Base-by-base conservation (phyloP, 2,329 filamentous ascomycete genomes). In the Pseudocercospora crystallina region DNA sequence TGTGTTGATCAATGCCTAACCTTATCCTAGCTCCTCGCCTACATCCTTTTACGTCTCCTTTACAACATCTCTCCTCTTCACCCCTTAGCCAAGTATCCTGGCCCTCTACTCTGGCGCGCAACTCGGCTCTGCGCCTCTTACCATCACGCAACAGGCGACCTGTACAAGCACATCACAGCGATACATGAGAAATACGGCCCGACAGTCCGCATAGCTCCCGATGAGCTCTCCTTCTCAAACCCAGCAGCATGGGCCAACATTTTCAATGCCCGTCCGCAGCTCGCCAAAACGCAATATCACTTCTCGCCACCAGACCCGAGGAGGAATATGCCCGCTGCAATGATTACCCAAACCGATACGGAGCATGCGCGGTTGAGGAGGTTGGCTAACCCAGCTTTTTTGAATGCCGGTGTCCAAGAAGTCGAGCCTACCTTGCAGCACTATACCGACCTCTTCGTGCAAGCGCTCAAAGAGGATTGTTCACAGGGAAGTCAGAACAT, bases 401-500 rank as follows among this genome's bases (percentile, higher is more conserved):
- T 59, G n/a, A 59, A 61, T 31, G 41, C 56, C 17, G 54, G 58
- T 2, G 48, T 61, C 10, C 41, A 49, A 4, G 58, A 61, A 26
- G 58, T 61, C 17, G 58, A 61, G 40, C 54, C 56, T 10, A 53
- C 56, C 5, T 40, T 61, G 32, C 58, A 61, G 48, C 47, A 59
- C 29, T 59, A 61, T n/a, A 33, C 43, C 10, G 48, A 61, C 10
- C 48, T 56, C 10, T 46, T 61, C 1, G 59, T 57, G 36, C 44
- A 39, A 9, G 47, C 57, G 20, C 52, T 61, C 20, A 45, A 47
- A 12, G 47, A 45, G 8, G 57, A 54, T 2, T 53, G 57, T 35
- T 47, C 85, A 61, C 81, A 84, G 33, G 74, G 94, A 65, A 94
- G 95, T 64, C 77, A 84, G 49, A 76, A 79, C 32, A 80, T 90